These are phyloP conservation scores for Cyclotella kingstonii DNA, from an alignment of 108 stramenopile species.

Conservation along the genomic window DNA sequence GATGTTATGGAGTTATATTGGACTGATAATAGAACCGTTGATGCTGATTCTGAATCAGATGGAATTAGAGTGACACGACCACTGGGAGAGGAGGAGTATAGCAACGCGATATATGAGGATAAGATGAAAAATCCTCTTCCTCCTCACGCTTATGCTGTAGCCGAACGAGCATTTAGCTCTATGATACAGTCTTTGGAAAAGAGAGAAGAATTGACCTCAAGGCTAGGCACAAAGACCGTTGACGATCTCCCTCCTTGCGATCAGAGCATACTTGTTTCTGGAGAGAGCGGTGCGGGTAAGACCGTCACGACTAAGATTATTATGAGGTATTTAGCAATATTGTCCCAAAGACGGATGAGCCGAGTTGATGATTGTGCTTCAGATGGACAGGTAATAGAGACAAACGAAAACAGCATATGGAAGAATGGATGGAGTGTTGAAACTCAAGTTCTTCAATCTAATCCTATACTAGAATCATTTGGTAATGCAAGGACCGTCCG, in stretches of 20 bases:
- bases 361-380: neutral
- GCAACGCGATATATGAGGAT: no score
- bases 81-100: neutral
- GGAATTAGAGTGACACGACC: neutral
- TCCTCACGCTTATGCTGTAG: constrained; percentile 86
- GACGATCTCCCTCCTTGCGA: constrained; percentile 20
- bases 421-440: constrained; percentile 51
- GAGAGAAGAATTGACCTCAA: constrained; percentile 23
- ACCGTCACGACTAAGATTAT: constrained; percentile 88
- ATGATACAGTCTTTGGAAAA: constrained; percentile 57
- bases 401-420: constrained; percentile 47
- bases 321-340: constrained; percentile 78
- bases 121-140: no score
- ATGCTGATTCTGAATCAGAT: neutral
- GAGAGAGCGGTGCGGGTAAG: constrained; percentile 85
- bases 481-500: constrained; percentile 86
- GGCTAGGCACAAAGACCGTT: constrained; percentile 15
- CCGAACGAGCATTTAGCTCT: constrained; percentile 87
- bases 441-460: constrained; percentile 80
- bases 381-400: constrained; percentile 6
- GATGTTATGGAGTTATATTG: constrained; percentile 62
- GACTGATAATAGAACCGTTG: no score
- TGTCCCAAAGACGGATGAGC: constrained; percentile 45
- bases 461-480: constrained; percentile 91
- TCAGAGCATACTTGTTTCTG: constrained; percentile 71